Base-by-base conservation (phyloP, 1,284 basidiomycete genomes). In the Fomes fomentarius region DNA sequence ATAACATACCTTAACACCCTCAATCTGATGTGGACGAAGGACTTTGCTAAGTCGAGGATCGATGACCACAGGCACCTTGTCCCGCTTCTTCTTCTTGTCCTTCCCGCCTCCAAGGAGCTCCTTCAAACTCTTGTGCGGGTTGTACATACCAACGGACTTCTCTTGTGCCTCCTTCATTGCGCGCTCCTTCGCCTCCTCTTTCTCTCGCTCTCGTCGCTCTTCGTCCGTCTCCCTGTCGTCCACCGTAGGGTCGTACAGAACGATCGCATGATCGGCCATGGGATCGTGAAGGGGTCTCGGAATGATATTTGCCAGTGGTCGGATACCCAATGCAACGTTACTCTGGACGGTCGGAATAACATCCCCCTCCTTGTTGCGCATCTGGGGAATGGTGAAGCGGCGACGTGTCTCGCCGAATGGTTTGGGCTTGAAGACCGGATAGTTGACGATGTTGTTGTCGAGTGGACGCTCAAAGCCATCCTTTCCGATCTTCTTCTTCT, bases 191-290 rank as follows among this genome's bases (percentile, higher is more conserved):
- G 80, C 85, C 63, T 89, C 89, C 61, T 86, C 82, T 66, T 85
- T 87, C 66, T 85, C 79, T 30, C 87, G 75, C 60, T 83, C 87
- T 69, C 76, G 85, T 70, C 74, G 80, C 71, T 93, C 91, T 66
- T 93, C 91, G 57, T 93, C 90, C 0, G 91, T 93, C 66, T 96
- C 94, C 63, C 87, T 76, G 66, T 92, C 89, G 68, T 99, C 96
- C 42, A 97, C 87, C 0, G 96, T 99, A 0, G 96, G 96, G 67
- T 99, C 96, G 69, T 94, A 99, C 4, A 98, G 76, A 0, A 99
- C 97, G 60, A 99, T 96, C 0, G 97, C 95, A 70, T 97, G 95
- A 66, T 98, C 96, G 50, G 91, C 87, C 92, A 99, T 96, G 0
- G 96, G 97, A 69, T 99, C 95, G 67, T 96, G 91, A 14, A 98